These are phyloP conservation scores for Saccharata proteae DNA, from an alignment of 2,329 filamentous ascomycete genomes.

Conservation along the genomic window DNA sequence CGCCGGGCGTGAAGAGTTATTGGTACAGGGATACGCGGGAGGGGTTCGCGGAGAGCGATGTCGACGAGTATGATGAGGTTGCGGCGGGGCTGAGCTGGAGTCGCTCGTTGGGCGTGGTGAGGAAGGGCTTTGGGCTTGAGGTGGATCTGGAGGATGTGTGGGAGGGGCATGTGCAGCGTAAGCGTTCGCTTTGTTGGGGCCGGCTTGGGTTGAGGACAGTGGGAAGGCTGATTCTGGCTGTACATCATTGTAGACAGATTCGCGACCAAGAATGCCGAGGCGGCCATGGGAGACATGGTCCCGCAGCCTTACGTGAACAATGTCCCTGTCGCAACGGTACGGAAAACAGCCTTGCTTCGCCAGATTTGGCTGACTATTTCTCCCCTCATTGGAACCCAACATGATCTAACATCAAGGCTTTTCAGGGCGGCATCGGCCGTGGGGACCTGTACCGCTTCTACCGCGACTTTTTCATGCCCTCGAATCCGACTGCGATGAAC, in stretches of 20 bases:
- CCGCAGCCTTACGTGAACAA: slow-evolving; percentile 22
- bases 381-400: no score
- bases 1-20: slow-evolving; percentile 26
- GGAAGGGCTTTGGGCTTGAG: slow-evolving; percentile 24
- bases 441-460: slow-evolving; percentile 40
- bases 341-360: no score
- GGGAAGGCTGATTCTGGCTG: slow-evolving; percentile 3
- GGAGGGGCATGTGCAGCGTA: slow-evolving; percentile 20
- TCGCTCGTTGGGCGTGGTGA: slow-evolving; percentile 26
- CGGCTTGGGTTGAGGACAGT: slow-evolving; percentile 2
- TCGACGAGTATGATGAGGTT: slow-evolving; percentile 27
- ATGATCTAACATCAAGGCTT: no score
- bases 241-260: slow-evolving; percentile 8
- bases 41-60: slow-evolving; percentile 31
- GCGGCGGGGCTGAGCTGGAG: slow-evolving; percentile 31
- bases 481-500: slow-evolving; percentile 40
- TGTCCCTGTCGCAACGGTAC: slow-evolving; percentile 31
- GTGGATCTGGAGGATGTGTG: slow-evolving; percentile 22
- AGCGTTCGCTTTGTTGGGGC: slow-evolving; percentile 1
- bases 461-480: slow-evolving; percentile 42
- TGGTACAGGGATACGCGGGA: slow-evolving; percentile 24
- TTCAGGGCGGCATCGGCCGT: slow-evolving; percentile 31
- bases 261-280: slow-evolving; percentile 14
- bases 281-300: slow-evolving; percentile 19
- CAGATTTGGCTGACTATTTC: no score